Base-by-base conservation (phyloP, 2,329 filamentous ascomycete species). In the Pseudogymnoascus sp. region DNA sequence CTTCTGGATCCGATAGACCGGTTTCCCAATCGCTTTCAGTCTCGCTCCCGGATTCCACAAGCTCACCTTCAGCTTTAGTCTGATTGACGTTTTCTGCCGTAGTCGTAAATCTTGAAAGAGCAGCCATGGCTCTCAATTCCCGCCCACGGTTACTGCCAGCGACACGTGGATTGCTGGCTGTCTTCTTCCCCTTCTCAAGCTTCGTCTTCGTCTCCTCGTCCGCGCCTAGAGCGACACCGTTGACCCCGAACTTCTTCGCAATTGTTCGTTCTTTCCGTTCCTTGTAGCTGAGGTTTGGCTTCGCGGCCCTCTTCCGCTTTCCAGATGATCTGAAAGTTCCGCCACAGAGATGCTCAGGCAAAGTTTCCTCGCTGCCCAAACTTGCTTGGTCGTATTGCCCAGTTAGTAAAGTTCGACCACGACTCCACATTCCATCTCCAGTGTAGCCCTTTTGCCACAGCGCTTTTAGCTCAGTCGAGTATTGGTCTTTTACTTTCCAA, bases 381-480 rank as follows among this genome's bases (percentile, higher is more conserved):
- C 77, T 79, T 57, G 85, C 80, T 45, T 71, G 77, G 68, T 84
- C 81, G 71, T 84, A 86, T n/a, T 78, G 76, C 21, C 86, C 87
- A 3, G 81, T 86, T 21, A 78, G 76, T 51, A 95, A 74, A 5
- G 81, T 77, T 40, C 85, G 80, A 0, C 91, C 91, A 29, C 84
- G 78, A 6, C 91, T 90, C 91, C 91, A 96, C 59, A 96, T 75
- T 0, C 91, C 92, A 66, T 96, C 91, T 2, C 91, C 91, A 0
- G 84, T 88, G 71, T 95, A 96, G 1, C 80, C 80, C 63, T 81
- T 83, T 1, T 74, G 74, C 89, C 90, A 95, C 1, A 96, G 77
- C 1, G 69, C 79, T 66, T 86, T 83, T 83, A 96, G 86, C 63
- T 91, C 83, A 7, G 80, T 80, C 1, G 89, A 87, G 71, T 89